Evolutionary conservation across 2,329 filamentous ascomycete genomes (phyloP), one percentile per base, ranked within the genome.

Genomic region (Pleomassaria siparia): DNA sequence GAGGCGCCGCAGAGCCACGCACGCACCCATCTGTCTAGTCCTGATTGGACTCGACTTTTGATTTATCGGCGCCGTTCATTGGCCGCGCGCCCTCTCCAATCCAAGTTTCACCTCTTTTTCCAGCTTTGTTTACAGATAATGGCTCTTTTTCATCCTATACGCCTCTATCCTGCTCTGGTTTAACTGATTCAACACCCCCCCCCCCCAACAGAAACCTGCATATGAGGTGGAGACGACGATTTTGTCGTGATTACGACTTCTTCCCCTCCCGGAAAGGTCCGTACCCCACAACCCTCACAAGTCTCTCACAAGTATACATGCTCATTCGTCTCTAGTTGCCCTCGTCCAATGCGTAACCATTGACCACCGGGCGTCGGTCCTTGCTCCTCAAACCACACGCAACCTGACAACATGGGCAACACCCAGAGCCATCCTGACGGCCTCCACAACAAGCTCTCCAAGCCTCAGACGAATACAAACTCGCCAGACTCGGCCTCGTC

Each of bases 401-500:
- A n/a, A n/a, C 25, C 49, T 42, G 40, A 51, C 58, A 60, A 46
- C 30, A 69, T 67, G 64, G 64, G 63, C 26, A 69, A 67, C 54
- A 55, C 58, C 16, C 59, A 64, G 46, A 65, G 58, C 50, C 18
- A 20, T 9, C 18, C 21, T 22, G 52, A 51, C 29, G 37, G 51
- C 29, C 36, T 28, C 26, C 54, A 62, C 39, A 60, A 70, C 50
- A 57, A 59, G 49, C 60, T 70, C 29, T 62, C 61, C 20, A 70
- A 70, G 51, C 66, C 68, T 7, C 70, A 62, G 54, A 70, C 68
- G 9, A 69, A 67, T 49, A 62, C 59, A 24, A 69, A 69, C 42
- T 66, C 64, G 15, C 58, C 55, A 2, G 49, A 46, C 16, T 59
- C 63, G 10, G 44, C 56, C 7, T 51, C 53, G 4, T 56, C 64